phyloP scores from a whole-genome alignment of 2,329 filamentous ascomycete species.

The Cercospora citrullina region DNA sequence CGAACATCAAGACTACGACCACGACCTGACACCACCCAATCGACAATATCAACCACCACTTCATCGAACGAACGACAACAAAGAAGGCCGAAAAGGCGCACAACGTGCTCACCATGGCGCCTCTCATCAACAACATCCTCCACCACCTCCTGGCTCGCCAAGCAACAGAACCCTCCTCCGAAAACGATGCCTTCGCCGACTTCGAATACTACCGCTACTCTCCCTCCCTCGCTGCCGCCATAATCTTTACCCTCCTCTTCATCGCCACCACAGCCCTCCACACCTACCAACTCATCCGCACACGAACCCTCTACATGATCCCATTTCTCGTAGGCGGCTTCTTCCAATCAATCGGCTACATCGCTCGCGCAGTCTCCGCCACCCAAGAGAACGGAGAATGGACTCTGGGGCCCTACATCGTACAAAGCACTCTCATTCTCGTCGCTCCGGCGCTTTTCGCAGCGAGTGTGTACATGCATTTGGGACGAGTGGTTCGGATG shows the following conservation, averaged over 20 bases:
- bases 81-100: not conserved
- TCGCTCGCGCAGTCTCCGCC: conserved; percentile 49
- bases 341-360: conserved; percentile 56
- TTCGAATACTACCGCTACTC: conserved; percentile 21
- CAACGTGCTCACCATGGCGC: not conserved
- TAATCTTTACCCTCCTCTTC: conserved; percentile 38
- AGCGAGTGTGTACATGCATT: conserved; percentile 53
- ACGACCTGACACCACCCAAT: not conserved
- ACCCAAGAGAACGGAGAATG: conserved; percentile 43
- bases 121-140: not conserved
- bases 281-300: conserved; percentile 41
- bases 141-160: not conserved
- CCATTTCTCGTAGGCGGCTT: conserved; percentile 55
- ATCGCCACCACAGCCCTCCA: conserved; percentile 40
- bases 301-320: conserved; percentile 53
- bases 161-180: not conserved
- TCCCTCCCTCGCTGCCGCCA: conserved; percentile 23
- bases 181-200: conserved; percentile 12
- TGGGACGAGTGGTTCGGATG: conserved; percentile 49
- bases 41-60: not conserved
- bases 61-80: not conserved
- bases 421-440: conserved; percentile 50
- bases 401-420: conserved; percentile 45
- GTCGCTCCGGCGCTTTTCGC: conserved; percentile 53
- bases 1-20: not conserved